Evolutionary conservation across 768 basidiomycete species (phyloP), one percentile per base, ranked within the genome.

Genomic region (Lactifluus subvellereus): DNA sequence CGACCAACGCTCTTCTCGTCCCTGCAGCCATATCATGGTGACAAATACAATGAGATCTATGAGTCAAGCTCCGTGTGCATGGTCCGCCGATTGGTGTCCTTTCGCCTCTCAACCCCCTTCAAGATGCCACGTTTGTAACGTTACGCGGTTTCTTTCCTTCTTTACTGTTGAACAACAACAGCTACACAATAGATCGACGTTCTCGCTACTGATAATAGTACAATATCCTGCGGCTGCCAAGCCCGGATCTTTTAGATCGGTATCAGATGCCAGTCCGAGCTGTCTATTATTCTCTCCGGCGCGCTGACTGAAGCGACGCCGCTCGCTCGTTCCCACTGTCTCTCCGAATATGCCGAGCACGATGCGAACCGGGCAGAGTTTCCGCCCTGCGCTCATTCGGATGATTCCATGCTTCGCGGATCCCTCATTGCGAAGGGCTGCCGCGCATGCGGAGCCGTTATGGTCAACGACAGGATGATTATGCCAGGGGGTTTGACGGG

Each of bases 41-140:
- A 63, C 47, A 49, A 48, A 33, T 48, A 49, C 54, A 13, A 33
- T 18, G 5, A 38, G 51, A 22, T 40, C 20, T n/a, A 55, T 42
- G 60, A 49, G 60, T 27, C 22, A 52, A 53, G 35, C 57, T 38
- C 57, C 61, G 51, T 59, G 45, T 11, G n/a, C 6, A 27, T 40
- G 38, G 16, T n/a, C 56, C 62, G 27, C n/a, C 30, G 61, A 58
- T 62, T 37, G 6, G 38, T 57, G 22, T 40, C 45, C 27, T 48
- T 10, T 22, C 13, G 10, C 50, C 37, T 18, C 27, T 8, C 40
- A 0, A 20, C 22, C 11, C 18, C 14, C 35, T 47, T 33, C 45
- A 38, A 49, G 35, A 27, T 58, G 33, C 37, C 59, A 40, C 45
- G 27, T 32, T 48, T 48, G 43, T 6, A 60, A 43, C 20, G n/a